These are phyloP conservation scores for Aspergillus homomorphus DNA, from an alignment of 495 filamentous ascomycete species.

Conservation along the genomic window DNA sequence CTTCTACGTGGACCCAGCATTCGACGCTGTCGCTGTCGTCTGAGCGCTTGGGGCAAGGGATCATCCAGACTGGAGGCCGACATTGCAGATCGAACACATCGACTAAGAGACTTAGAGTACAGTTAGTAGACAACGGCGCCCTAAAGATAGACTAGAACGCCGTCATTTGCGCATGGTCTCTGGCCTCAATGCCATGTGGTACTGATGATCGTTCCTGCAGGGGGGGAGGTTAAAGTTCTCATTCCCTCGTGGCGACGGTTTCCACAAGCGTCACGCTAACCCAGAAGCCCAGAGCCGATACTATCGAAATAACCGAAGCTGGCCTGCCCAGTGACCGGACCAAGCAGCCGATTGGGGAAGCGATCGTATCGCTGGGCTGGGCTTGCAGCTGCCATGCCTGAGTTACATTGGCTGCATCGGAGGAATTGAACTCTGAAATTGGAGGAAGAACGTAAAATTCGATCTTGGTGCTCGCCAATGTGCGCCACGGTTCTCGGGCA, in stretches of 20 bases:
- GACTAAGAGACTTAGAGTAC: neutral
- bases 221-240: neutral
- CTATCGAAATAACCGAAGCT: neutral
- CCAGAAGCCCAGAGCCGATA: neutral
- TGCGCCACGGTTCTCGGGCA: neutral
- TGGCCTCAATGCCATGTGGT: neutral
- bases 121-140: neutral
- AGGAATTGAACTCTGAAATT: neutral
- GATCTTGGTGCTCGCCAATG: neutral
- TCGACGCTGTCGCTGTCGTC: neutral
- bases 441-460: neutral
- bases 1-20: neutral
- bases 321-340: neutral
- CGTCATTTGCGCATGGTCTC: neutral
- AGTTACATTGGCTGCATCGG: neutral
- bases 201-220: neutral
- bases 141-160: neutral
- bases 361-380: neutral
- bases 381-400: neutral
- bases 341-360: neutral
- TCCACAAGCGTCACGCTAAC: neutral
- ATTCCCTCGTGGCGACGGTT: neutral
- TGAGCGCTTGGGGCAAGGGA: constrained; percentile 2
- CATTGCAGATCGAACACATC: neutral
- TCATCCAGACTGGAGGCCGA: neutral